These are phyloP conservation scores for Aspergillus puulaauensis DNA, from an alignment of 2,329 filamentous ascomycete genomes.

Conservation along the genomic window DNA sequence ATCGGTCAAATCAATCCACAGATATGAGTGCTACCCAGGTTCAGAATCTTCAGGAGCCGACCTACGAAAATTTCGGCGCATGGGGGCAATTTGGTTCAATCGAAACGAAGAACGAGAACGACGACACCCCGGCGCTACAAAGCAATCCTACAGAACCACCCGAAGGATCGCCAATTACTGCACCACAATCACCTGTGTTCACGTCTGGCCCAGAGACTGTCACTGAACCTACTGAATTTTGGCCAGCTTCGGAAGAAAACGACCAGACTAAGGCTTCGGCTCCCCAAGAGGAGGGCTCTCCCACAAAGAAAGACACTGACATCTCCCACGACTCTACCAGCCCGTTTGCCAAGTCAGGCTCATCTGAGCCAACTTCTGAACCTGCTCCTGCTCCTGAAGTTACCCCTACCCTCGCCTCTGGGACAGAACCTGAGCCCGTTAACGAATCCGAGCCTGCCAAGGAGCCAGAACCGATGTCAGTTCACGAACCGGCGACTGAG, in stretches of 20 bases:
- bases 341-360: not conserved
- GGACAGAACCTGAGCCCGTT: not conserved
- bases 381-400: not conserved
- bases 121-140: constrained; percentile 8
- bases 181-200: constrained; percentile 25
- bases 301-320: not conserved
- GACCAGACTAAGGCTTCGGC: not conserved
- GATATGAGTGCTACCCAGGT: constrained; percentile 19
- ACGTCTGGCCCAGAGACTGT: constrained; percentile 5
- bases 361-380: not conserved
- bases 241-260: constrained; percentile 5
- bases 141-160: constrained; percentile 11
- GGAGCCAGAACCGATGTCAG: not conserved
- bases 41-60: constrained; percentile 15
- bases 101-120: constrained; percentile 11
- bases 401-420: not conserved
- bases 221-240: not conserved
- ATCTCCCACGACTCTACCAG: not conserved
- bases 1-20: constrained; percentile 16
- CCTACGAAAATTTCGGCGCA: constrained; percentile 11
- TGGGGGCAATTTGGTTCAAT: constrained; percentile 10
- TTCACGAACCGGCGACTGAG: not conserved
- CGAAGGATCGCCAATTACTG: constrained; percentile 22
- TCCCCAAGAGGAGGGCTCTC: not conserved
- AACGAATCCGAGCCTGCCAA: not conserved